A percentile compares a stretch with the other conserved stretches of the same genome.
Conservation (phyloP, 768 basidiomycete species). For the Amanita subjunquillea region DNA sequence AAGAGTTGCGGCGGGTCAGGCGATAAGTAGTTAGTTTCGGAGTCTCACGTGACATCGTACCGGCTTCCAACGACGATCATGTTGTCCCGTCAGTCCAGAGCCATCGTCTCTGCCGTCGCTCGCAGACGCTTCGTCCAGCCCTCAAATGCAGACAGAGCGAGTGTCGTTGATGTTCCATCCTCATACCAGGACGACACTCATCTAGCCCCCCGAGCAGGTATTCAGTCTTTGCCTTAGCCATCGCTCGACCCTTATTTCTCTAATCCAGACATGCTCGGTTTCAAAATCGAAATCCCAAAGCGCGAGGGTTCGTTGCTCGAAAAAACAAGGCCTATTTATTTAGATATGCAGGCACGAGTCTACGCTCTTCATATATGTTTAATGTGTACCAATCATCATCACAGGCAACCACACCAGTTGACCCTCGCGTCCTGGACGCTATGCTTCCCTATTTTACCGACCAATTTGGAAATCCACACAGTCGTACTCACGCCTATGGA, state of each 20-base stretch:
- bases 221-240: slow-evolving; percentile 6
- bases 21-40: too few relatives aligned
- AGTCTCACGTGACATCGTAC: too few relatives aligned
- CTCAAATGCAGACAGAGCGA: slow-evolving; percentile 73
- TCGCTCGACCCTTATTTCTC: slow-evolving; percentile 1
- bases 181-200: slow-evolving; percentile 60
- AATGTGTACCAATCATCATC: slow-evolving; percentile 6
- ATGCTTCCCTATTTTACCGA: slow-evolving; percentile 96
- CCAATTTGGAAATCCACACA: slow-evolving; percentile 96
- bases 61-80: slow-evolving; percentile 23
- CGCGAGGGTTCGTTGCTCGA: slow-evolving; percentile 46
- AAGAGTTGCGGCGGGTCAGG: slow-evolving; percentile 50
- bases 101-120: slow-evolving; percentile 18
- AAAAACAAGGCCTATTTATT: slow-evolving; percentile 84
- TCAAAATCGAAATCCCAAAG: slow-evolving; percentile 60
- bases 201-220: slow-evolving; percentile 65
- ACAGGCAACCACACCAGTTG: slow-evolving; percentile 94
- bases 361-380: not conserved
- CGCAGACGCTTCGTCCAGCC: slow-evolving; percentile 69
- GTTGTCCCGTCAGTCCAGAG: slow-evolving; percentile 33
- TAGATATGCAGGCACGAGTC: slow-evolving; percentile 84
- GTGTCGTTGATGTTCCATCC: slow-evolving; percentile 72
- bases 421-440: slow-evolving; percentile 91
- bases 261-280: slow-evolving; percentile 74
- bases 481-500: slow-evolving; percentile 96